phyloP scores from a whole-genome alignment of 805 yeast genomes.

The Metschnikowia vanudenii region DNA sequence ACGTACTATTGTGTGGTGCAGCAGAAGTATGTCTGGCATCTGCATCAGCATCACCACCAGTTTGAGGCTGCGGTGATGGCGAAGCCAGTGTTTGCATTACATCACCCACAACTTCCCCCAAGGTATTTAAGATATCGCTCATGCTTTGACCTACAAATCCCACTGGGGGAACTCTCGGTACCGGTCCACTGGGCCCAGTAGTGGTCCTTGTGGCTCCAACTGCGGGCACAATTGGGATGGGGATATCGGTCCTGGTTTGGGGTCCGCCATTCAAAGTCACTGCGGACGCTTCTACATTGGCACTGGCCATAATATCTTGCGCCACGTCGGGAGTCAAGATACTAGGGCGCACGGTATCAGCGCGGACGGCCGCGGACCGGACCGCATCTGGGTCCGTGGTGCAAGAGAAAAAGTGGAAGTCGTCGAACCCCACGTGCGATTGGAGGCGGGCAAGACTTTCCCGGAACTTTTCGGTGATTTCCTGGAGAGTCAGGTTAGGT shows the following conservation, averaged over 20 bases:
- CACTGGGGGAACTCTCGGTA: not conserved
- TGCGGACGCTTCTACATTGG: constrained; percentile 26
- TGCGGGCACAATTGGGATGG: constrained; percentile 3
- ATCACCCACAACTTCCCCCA: constrained; percentile 15
- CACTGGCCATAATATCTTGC: constrained; percentile 34
- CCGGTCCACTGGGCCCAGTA: not conserved
- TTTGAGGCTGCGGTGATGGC: not conserved
- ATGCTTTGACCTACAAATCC: not conserved
- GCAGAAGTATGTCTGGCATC: not conserved
- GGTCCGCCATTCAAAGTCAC: constrained; percentile 15
- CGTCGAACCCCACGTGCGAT: constrained; percentile 25
- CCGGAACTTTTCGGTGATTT: constrained; percentile 25
- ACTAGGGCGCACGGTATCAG: constrained; percentile 34
- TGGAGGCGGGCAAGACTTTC: constrained; percentile 28
- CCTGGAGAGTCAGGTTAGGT: constrained; percentile 24
- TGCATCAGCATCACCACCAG: not conserved
- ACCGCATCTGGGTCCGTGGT: constrained; percentile 25
- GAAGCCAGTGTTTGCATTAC: constrained; percentile 5
- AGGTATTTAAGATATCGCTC: constrained; percentile 11
- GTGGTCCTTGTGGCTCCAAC: not conserved
- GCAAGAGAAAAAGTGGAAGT: constrained; percentile 28
- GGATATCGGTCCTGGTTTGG: not conserved
- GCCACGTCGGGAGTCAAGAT: constrained; percentile 38
- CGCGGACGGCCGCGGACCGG: constrained; percentile 29
- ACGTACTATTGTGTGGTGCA: not conserved